Evolutionary conservation across 2,329 filamentous ascomycete species (phyloP).

Genomic region (Colletotrichum karsti): DNA sequence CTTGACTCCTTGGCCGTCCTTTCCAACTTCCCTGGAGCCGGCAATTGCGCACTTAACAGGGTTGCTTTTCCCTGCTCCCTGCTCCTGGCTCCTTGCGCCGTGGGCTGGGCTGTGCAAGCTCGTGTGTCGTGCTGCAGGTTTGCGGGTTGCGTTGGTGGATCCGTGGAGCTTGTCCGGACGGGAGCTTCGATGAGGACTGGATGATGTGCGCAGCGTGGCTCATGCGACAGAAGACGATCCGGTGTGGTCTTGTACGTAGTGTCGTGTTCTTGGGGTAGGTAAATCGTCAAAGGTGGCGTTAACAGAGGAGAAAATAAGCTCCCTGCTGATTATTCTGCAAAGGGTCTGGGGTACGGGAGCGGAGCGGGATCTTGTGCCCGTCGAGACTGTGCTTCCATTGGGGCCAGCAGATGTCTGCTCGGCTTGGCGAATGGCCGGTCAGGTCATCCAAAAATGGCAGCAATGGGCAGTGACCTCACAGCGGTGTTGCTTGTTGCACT

Average conservation of each 20-base stretch:
- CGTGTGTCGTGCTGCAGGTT: slow-evolving; percentile 2
- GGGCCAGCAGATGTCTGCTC: not conserved
- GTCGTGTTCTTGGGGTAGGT: not conserved
- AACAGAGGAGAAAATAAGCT: not conserved
- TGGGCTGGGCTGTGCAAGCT: slow-evolving; percentile 15
- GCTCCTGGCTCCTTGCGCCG: slow-evolving; percentile 8
- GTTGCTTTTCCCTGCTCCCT: not conserved
- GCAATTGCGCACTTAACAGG: slow-evolving; percentile 9
- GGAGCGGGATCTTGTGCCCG: not conserved
- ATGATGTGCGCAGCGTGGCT: not conserved
- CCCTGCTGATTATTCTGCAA: not conserved
- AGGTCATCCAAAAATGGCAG: slow-evolving; percentile 2
- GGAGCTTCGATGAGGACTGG: not conserved
- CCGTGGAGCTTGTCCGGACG: slow-evolving; percentile 15
- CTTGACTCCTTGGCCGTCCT: not conserved
- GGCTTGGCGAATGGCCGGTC: slow-evolving; percentile 13
- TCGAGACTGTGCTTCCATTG: not conserved
- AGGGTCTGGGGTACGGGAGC: not conserved
- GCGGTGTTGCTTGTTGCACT: not conserved
- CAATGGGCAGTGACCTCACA: not conserved
- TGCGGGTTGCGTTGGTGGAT: slow-evolving; percentile 9
- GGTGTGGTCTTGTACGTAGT: not conserved
- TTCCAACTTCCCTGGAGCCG: not conserved
- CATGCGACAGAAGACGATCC: not conserved
- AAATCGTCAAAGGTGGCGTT: not conserved